Conservation (phyloP, 2,329 filamentous ascomycete species). For the Exophiala viscosa region DNA sequence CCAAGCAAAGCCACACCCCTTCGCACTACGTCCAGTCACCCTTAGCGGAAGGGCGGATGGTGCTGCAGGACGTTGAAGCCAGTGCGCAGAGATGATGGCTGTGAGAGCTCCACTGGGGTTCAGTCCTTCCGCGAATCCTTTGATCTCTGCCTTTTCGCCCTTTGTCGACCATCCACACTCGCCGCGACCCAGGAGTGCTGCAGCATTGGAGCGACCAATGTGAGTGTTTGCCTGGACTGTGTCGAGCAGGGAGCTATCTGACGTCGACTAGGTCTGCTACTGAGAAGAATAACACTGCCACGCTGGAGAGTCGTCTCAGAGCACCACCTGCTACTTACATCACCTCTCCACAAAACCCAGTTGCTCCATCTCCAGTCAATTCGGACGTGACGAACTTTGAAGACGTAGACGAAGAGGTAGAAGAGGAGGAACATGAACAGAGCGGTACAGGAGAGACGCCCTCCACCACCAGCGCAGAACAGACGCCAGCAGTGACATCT, state of each 20-base stretch:
- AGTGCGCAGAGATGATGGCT: conserved; percentile 46
- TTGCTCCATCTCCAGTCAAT: conserved; percentile 65
- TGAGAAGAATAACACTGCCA: conserved; percentile 8
- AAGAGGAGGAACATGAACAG: conserved; percentile 35
- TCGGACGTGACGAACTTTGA: conserved; percentile 62
- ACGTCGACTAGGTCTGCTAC: conserved; percentile 16
- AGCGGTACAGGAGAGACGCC: conserved; percentile 7
- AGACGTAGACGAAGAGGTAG: conserved; percentile 76
- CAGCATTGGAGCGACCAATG: conserved; percentile 54
- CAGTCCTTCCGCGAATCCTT: conserved; percentile 52
- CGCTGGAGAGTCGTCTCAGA: conserved; percentile 24
- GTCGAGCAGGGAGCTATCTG: conserved; percentile 43
- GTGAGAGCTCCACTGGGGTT: conserved; percentile 61
- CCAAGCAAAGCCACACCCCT: background rate
- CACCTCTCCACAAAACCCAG: conserved; percentile 52
- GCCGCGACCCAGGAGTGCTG: conserved; percentile 47
- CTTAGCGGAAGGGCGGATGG: conserved; percentile 13
- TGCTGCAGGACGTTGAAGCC: conserved; percentile 9
- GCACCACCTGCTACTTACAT: conserved; percentile 35
- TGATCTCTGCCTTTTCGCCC: conserved; percentile 53
- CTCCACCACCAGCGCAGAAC: conserved; percentile 1
- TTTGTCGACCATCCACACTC: conserved; percentile 55
- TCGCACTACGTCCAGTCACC: conserved; percentile 7
- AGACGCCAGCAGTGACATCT: conserved; percentile 11
- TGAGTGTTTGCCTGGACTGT: conserved; percentile 43